A percentile compares a stretch with the other conserved stretches of the same genome.
These are phyloP conservation scores for Entonaema liquescens DNA, from an alignment of 495 filamentous ascomycete species.

Conservation along the genomic window DNA sequence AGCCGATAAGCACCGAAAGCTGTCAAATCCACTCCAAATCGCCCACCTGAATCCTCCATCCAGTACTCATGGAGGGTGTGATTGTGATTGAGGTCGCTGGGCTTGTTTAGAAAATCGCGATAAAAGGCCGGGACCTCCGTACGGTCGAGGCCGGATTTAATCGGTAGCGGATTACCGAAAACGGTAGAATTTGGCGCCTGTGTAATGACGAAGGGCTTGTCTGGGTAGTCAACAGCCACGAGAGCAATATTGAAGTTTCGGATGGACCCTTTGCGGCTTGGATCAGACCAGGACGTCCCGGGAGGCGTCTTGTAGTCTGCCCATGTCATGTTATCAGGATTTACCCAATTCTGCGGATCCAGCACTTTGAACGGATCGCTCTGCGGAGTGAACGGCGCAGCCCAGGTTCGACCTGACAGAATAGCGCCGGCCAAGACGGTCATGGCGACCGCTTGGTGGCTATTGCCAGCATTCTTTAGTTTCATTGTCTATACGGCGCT, in stretches of 20 bases:
- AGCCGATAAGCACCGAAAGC: conserved; percentile 53
- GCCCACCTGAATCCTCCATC: conserved; percentile 55
- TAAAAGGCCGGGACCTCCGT: conserved; percentile 53
- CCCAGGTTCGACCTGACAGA: conserved; percentile 16
- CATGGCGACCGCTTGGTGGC: conserved; percentile 18
- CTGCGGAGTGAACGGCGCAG: conserved; percentile 31
- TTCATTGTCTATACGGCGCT: conserved; percentile 22
- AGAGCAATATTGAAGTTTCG: conserved; percentile 56
- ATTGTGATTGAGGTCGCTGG: conserved; percentile 49
- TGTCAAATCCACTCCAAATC: conserved; percentile 55
- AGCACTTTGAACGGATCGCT: conserved; percentile 49
- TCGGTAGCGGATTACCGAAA: conserved; percentile 50
- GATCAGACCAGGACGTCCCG: conserved; percentile 49
- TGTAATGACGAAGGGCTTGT: conserved; percentile 51
- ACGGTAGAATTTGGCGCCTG: conserved; percentile 47
- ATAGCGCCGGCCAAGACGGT: conserved; percentile 29
- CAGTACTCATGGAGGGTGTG: conserved; percentile 58
- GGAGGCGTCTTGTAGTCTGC: conserved; percentile 49
- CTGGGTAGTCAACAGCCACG: conserved; percentile 52
- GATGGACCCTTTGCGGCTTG: conserved; percentile 43
- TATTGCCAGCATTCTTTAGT: conserved; percentile 31
- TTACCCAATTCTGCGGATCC: conserved; percentile 52
- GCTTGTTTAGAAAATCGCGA: conserved; percentile 51
- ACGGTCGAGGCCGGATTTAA: conserved; percentile 42
- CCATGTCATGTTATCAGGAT: conserved; percentile 57